Evolutionary conservation across 306 rosid genomes (phyloP).

Genomic region (Quercus ilex): DNA sequence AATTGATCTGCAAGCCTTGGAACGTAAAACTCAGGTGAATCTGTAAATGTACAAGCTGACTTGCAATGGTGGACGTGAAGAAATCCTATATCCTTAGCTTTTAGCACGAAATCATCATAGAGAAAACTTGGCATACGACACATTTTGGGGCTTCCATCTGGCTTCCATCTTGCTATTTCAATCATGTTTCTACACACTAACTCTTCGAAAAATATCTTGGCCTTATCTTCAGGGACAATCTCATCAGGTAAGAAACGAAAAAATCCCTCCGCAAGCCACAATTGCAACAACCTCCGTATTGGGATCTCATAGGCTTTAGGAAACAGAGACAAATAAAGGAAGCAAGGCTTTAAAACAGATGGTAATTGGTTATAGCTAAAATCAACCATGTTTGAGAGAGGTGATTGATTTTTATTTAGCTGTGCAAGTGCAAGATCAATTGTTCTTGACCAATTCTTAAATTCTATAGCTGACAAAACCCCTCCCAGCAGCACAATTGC

Average conservation of each 20-base stretch:
- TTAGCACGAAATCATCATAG: neutral
- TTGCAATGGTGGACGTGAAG: neutral
- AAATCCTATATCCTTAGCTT: neutral
- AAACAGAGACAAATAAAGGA: constrained; percentile 13
- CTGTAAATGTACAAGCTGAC: neutral
- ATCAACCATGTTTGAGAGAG: neutral
- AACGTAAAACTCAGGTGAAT: neutral
- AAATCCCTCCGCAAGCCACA: constrained; percentile 21
- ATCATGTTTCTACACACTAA: neutral
- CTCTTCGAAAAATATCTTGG: neutral
- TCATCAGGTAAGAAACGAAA: neutral
- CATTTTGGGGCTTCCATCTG: constrained; percentile 11
- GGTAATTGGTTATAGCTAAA: neutral
- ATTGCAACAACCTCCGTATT: neutral
- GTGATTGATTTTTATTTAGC: neutral
- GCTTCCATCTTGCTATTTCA: neutral
- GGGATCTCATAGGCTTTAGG: constrained; percentile 10
- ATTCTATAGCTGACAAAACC: neutral
- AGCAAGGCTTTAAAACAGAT: neutral
- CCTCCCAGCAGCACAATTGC: neutral
- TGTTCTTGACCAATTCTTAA: neutral
- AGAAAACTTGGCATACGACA: neutral
- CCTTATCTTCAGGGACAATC: neutral
- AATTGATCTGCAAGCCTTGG: constrained; percentile 9
- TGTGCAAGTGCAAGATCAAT: too few species aligned